Percentiles rank a stretch among this genome's conserved stretches.
Conservation (phyloP, 768 basidiomycete genomes). For the Hortiboletus campestris region DNA sequence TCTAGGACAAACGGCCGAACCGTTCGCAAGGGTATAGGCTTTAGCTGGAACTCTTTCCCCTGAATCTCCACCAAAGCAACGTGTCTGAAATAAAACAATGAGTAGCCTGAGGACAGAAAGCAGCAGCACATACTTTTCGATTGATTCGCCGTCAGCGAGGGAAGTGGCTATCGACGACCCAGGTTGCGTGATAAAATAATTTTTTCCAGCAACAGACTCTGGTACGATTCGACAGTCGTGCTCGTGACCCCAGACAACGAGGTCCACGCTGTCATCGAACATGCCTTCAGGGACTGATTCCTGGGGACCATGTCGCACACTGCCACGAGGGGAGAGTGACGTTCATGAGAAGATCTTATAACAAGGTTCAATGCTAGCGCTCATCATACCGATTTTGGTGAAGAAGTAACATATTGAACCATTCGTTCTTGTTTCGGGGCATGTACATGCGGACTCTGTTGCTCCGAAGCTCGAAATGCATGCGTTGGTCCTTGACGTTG, state of each 20-base stretch:
- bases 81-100: constrained; percentile 52
- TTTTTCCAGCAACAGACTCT: constrained; percentile 87
- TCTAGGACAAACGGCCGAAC: constrained; percentile 94
- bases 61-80: constrained; percentile 88
- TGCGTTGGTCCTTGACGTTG: constrained; percentile 93
- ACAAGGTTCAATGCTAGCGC: background rate
- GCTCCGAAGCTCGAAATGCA: constrained; percentile 94
- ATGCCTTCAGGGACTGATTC: constrained; percentile 94
- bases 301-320: constrained; percentile 93
- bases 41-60: constrained; percentile 82
- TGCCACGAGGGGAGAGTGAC: constrained; percentile 30
- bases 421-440: constrained; percentile 85
- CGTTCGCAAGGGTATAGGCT: constrained; percentile 83
- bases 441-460: constrained; percentile 96
- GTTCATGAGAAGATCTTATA: constrained; percentile 10
- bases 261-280: constrained; percentile 92
- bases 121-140: constrained; percentile 66
- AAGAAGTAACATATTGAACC: constrained; percentile 92
- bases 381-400: constrained; percentile 88
- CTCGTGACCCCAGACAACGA: constrained; percentile 98
- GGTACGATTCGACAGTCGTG: constrained; percentile 95
- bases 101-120: background rate
- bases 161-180: constrained; percentile 95
- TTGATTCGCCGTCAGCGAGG: constrained; percentile 87
- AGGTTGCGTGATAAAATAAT: constrained; percentile 90